Conservation (phyloP, 345 rosid species). For the Hibiscus trionum region DNA sequence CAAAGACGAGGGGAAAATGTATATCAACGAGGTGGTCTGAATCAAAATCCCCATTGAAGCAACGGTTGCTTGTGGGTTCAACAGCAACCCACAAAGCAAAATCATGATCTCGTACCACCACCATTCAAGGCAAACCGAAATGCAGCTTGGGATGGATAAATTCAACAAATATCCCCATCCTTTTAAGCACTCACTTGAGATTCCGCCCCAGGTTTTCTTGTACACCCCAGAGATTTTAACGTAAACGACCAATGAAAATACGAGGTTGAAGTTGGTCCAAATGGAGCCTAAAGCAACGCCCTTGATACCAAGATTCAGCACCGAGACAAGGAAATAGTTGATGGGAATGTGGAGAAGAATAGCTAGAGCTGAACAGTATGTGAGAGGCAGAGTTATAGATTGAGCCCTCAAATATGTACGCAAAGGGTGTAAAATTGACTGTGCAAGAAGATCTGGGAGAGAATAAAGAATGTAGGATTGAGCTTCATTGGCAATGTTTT, state of each 20-base stretch:
- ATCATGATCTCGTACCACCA: slow-evolving; percentile 99
- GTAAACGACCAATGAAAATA: slow-evolving; percentile 46
- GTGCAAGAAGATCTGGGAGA: slow-evolving; percentile 63
- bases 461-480: slow-evolving; percentile 57
- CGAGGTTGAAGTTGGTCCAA: slow-evolving; percentile 63
- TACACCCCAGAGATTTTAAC: slow-evolving; percentile 48
- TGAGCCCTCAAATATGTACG: slow-evolving; percentile 77
- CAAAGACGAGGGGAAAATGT: slow-evolving; percentile 85
- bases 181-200: slow-evolving; percentile 44
- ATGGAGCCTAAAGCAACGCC: slow-evolving; percentile 68
- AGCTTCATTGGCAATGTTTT: slow-evolving; percentile 52
- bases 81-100: slow-evolving; percentile 57
- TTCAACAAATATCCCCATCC: slow-evolving; percentile 49
- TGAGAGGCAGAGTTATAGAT: slow-evolving; percentile 60
- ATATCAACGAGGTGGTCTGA: slow-evolving; percentile 72
- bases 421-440: slow-evolving; percentile 65
- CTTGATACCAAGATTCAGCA: slow-evolving; percentile 52
- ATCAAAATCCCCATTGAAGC: slow-evolving; percentile 90
- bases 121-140: slow-evolving; percentile 92
- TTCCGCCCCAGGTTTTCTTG: slow-evolving; percentile 55
- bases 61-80: slow-evolving; percentile 67
- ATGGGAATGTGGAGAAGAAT: slow-evolving; percentile 64
- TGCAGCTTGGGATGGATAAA: slow-evolving; percentile 74
- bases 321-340: slow-evolving; percentile 48
- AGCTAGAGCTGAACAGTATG: slow-evolving; percentile 53